These are phyloP conservation scores for Aspergillus transmontanensis DNA, from an alignment of 2,329 filamentous ascomycete species.

Conservation along the genomic window DNA sequence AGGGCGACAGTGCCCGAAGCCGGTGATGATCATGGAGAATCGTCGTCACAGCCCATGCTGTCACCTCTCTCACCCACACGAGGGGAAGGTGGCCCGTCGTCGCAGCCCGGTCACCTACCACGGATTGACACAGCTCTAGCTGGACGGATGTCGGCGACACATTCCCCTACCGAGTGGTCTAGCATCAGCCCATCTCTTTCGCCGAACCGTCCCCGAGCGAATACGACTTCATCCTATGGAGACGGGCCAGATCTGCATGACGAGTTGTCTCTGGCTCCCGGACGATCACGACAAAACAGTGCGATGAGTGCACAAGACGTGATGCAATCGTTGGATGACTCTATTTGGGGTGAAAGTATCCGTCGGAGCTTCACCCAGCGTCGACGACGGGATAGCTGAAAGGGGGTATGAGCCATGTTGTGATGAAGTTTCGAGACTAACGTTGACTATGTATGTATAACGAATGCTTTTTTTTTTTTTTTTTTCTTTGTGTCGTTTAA, in stretches of 20 bases:
- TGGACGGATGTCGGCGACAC: slow-evolving; percentile 39
- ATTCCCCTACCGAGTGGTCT: slow-evolving; percentile 50
- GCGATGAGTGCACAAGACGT: slow-evolving; percentile 75
- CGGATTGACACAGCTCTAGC: slow-evolving; percentile 47
- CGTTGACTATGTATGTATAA: slow-evolving; percentile 7
- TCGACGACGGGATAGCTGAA: slow-evolving; percentile 40
- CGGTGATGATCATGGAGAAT: slow-evolving; percentile 13
- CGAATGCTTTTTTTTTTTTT: slow-evolving; percentile 8
- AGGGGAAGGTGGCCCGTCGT: slow-evolving; percentile 33
- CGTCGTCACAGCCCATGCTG: slow-evolving; percentile 29
- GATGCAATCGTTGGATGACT: slow-evolving; percentile 82
- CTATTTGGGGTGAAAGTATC: slow-evolving; percentile 91
- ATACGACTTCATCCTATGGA: slow-evolving; percentile 34
- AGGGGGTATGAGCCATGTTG: slow-evolving; percentile 18
- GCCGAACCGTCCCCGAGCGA: slow-evolving; percentile 30
- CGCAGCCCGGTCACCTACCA: slow-evolving; percentile 45
- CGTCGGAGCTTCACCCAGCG: slow-evolving; percentile 78
- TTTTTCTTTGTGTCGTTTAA: not conserved
- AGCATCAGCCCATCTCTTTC: slow-evolving; percentile 55
- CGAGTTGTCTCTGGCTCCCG: slow-evolving; percentile 19
- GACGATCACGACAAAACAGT: slow-evolving; percentile 65
- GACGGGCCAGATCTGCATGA: slow-evolving; percentile 21
- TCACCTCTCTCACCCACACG: slow-evolving; percentile 32
- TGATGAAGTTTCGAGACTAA: slow-evolving; percentile 13
- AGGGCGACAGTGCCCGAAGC: slow-evolving; percentile 13